These are phyloP conservation scores for Echites panduratus DNA, from an alignment of 257 asterid genomes.

Conservation along the genomic window DNA sequence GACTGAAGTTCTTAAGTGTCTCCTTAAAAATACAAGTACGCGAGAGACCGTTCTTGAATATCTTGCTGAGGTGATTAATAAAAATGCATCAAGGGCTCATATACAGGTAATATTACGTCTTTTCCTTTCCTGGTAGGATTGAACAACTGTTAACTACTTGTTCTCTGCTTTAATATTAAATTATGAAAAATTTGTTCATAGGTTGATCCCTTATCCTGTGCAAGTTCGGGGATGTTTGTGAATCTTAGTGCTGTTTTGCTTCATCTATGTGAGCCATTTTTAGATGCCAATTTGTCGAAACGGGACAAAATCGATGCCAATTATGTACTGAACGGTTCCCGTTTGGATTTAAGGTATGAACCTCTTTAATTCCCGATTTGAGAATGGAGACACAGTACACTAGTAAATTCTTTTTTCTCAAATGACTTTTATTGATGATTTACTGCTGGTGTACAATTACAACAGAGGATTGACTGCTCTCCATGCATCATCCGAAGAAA, in stretches of 20 bases:
- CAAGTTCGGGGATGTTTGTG: conserved; percentile 99
- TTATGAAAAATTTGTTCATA: conserved; percentile 26
- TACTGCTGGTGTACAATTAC: conserved; percentile 19
- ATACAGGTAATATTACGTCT: conserved; percentile 47
- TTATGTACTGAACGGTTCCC: conserved; percentile 56
- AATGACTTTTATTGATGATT: not conserved
- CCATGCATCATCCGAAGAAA: conserved; percentile 95
- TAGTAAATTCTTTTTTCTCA: not conserved
- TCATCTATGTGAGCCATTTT: conserved; percentile 86
- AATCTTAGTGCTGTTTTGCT: conserved; percentile 92
- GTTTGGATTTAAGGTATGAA: conserved; percentile 74
- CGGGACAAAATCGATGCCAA: conserved; percentile 88
- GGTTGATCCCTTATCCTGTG: conserved; percentile 90
- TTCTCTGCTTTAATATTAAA: conserved; percentile 8
- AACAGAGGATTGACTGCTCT: conserved; percentile 87
- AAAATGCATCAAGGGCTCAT: conserved; percentile 86
- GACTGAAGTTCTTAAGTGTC: conserved; percentile 70
- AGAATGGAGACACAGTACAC: not conserved
- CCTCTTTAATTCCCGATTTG: not conserved
- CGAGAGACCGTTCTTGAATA: conserved; percentile 85
- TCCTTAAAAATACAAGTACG: conserved; percentile 66
- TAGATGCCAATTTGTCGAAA: conserved; percentile 77
- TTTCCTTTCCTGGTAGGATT: not conserved
- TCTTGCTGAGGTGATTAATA: conserved; percentile 84
- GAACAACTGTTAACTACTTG: not conserved